Evolutionary conservation across 345 rosid genomes (phyloP), one percentile per base, ranked within the genome.

Genomic region (Eucalyptus regnans): DNA sequence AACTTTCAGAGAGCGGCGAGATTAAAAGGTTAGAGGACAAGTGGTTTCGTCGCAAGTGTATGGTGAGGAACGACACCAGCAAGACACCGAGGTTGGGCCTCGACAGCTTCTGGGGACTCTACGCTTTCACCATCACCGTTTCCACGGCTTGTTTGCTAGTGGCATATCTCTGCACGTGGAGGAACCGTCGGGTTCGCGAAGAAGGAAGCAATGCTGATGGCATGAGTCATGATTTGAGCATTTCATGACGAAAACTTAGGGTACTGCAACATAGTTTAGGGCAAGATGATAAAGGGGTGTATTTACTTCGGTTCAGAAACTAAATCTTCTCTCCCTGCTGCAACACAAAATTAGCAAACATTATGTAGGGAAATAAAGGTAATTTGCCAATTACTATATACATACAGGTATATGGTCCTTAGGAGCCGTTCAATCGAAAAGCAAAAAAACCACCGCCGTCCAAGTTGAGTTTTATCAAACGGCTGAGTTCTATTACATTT

Each of bases 61-160:
- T 89, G 23, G 20, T 49, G 23, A 81, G 81, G 68, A 87, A 87
- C 87, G 20, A 86, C 90, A 9, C 86, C 7, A 27, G 37, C 52
- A 33, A 58, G 22, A 27, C 31, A 51, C 90, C 7, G 89, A 92
- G 91, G 60, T 87, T 95, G 88, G 88, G 88, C 71, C 89, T 94
- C 41, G 81, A 46, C 46, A 91, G 91, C 87, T 95, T 95, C 91
- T 92, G 91, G 95, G 93, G 90, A 71, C 92, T 95, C 81, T 92
- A 71, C 49, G 43, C 90, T 33, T 49, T 90, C 46, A 89, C 93
- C 50, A 92, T 91, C 16, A 91, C 87, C n/a, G 89, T 90, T 41
- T 94, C 95, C 85, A 81, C 92, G 1, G 49, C 90, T 41, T 92
- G 95, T 44, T 89, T 94, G 23, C 29, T 91, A 41, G 89, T 84